Conservation (phyloP, 2,329 filamentous ascomycete genomes). For the Apiospora arundinis region DNA sequence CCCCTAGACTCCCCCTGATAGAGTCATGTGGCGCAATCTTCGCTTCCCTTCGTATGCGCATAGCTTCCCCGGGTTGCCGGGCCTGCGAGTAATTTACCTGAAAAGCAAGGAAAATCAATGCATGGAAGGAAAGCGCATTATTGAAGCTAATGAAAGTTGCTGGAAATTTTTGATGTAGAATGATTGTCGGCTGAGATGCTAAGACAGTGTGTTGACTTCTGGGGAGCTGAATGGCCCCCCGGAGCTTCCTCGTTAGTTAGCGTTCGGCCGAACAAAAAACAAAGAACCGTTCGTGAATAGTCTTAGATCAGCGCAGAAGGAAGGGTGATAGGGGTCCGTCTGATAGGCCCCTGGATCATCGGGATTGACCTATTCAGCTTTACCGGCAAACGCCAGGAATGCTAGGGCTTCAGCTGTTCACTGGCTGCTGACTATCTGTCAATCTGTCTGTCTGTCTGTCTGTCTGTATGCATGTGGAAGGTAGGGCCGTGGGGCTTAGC, state of each 20-base stretch:
- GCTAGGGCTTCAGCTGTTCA: conserved; percentile 3
- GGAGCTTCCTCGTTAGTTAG: not conserved
- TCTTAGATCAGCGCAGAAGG: conserved; percentile 7
- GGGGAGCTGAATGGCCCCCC: not conserved
- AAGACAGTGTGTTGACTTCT: conserved; percentile 5
- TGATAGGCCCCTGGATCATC: not conserved
- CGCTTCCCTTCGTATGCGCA: not conserved
- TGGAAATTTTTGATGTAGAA: not conserved
- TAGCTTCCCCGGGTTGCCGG: not conserved
- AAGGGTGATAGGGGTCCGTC: conserved; percentile 1
- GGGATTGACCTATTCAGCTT: not conserved
- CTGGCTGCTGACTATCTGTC: not conserved
- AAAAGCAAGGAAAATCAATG: conserved; percentile 15
- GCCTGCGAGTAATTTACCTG: not conserved
- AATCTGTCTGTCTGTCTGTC: not conserved
- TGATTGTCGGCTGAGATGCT: not conserved
- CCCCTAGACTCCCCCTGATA: not conserved
- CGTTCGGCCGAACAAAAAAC: conserved; percentile 10
- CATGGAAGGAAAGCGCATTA: not conserved
- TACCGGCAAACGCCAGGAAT: not conserved
- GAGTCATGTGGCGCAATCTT: not conserved
- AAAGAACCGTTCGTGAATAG: conserved; percentile 16
- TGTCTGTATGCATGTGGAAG: not conserved
- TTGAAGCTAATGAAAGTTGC: conserved; percentile 1
- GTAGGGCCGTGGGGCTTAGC: not conserved